Percentiles rank a stretch among this genome's conserved stretches.
Evolutionary conservation across 345 rosid species (phyloP).

Genomic region (Citrus glauca): DNA sequence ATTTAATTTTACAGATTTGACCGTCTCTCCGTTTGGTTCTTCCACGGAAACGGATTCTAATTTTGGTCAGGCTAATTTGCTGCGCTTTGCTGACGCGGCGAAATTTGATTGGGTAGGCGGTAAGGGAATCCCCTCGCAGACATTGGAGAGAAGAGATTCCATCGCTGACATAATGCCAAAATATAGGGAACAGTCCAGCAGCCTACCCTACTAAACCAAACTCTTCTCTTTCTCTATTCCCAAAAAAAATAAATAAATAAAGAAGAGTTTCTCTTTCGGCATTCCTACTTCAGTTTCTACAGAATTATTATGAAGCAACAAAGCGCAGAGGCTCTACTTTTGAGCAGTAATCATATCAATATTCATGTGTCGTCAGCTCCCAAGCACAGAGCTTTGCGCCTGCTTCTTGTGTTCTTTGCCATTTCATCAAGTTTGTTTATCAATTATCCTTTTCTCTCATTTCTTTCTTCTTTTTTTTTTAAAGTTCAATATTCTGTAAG

Average conservation of each 20-base stretch:
- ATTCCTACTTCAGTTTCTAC: no score
- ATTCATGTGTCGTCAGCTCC: constrained; percentile 9
- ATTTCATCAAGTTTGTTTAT: constrained; percentile 32
- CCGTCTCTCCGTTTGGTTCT: no score
- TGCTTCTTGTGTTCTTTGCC: constrained; percentile 29
- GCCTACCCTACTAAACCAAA: constrained; percentile 7
- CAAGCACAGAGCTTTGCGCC: constrained; percentile 22
- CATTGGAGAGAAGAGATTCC: not conserved
- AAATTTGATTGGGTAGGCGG: not conserved
- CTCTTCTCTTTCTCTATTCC: not conserved
- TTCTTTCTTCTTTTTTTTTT: no score
- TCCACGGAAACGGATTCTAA: not conserved
- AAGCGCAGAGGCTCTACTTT: constrained; percentile 32
- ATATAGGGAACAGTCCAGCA: not conserved
- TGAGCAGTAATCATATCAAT: constrained; percentile 9
- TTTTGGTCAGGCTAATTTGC: not conserved
- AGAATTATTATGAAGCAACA: constrained; percentile 4
- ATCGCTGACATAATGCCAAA: not conserved
- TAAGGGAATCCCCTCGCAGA: no score
- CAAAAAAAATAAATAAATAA: no score
- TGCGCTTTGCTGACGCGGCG: not conserved
- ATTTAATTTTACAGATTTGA: no score
- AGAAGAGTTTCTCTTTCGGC: no score
- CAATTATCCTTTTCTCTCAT: not conserved
- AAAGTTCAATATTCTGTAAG: no score